A percentile compares a stretch with the other conserved stretches of the same genome.
These are phyloP conservation scores for Fusarium oxysporum DNA, from an alignment of 2,329 filamentous ascomycete genomes.

Conservation along the genomic window DNA sequence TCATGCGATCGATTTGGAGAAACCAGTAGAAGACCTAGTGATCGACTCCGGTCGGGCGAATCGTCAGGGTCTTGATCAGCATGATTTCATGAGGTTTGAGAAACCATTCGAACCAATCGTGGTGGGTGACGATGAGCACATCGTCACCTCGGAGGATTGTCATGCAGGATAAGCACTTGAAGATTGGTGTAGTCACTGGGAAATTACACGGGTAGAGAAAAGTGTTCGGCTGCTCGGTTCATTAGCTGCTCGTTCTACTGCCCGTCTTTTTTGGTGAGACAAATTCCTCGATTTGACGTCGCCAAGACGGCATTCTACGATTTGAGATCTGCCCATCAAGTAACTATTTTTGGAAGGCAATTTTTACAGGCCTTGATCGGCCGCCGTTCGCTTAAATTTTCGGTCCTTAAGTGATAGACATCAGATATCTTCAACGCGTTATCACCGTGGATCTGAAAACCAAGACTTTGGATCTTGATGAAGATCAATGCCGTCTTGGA, in stretches of 20 bases:
- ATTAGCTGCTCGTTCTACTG: neutral
- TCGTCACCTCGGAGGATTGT: neutral
- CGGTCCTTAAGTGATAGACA: neutral
- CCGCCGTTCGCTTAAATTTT: neutral
- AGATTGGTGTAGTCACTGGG: neutral
- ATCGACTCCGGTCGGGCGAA: neutral
- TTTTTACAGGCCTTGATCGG: neutral
- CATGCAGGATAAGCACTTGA: neutral
- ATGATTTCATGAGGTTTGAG: slow-evolving; percentile 16
- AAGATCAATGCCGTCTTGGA: neutral
- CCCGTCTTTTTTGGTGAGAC: neutral
- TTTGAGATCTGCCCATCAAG: neutral
- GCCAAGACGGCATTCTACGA: neutral
- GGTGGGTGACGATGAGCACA: neutral
- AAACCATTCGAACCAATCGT: slow-evolving; percentile 11
- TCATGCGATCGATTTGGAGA: slow-evolving; percentile 16
- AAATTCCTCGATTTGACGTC: neutral
- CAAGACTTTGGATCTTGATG: neutral
- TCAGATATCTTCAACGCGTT: neutral
- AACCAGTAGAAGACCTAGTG: slow-evolving; percentile 4
- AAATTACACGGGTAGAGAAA: slow-evolving; percentile 1
- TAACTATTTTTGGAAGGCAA: neutral
- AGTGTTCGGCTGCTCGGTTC: neutral
- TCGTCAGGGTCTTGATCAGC: slow-evolving; percentile 9
- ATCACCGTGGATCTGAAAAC: neutral